A percentile compares a stretch with the other conserved stretches of the same genome.
phyloP scores from a whole-genome alignment of 73 alveolate genomes.

The Diophrys appendiculata region DNA sequence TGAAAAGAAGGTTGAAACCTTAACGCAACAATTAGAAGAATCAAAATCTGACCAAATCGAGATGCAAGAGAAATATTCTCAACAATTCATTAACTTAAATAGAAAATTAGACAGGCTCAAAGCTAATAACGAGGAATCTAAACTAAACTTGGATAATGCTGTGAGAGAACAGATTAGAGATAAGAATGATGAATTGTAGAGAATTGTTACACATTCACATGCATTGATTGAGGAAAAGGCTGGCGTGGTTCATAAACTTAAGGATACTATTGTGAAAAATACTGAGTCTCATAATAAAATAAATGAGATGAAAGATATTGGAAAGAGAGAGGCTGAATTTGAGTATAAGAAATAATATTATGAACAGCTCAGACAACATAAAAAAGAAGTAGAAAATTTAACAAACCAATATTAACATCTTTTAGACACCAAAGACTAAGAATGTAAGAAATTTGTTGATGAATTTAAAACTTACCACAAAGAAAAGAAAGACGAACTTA shows the following conservation, averaged over 20 bases:
- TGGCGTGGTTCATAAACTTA: constrained; percentile 19
- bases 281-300: not conserved
- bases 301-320: constrained; percentile 35
- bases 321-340: constrained; percentile 33
- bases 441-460: constrained; percentile 13
- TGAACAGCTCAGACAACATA: constrained; percentile 24
- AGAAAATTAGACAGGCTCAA: constrained; percentile 20
- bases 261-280: constrained; percentile 14
- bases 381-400: constrained; percentile 3
- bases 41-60: not conserved
- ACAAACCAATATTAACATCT: constrained; percentile 23
- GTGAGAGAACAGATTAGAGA: constrained; percentile 25
- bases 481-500: constrained; percentile 35
- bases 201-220: constrained; percentile 39
- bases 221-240: constrained; percentile 34
- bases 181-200: constrained; percentile 29
- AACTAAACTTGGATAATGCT: not conserved
- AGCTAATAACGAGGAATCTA: constrained; percentile 9
- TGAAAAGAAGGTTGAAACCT: constrained; percentile 21
- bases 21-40: constrained; percentile 14
- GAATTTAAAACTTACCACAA: constrained; percentile 24
- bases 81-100: constrained; percentile 3
- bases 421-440: constrained; percentile 14
- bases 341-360: constrained; percentile 23
- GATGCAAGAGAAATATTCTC: constrained; percentile 27